Conservation (phyloP, 2,329 filamentous ascomycete genomes). For the Colletotrichum tropicicola region DNA sequence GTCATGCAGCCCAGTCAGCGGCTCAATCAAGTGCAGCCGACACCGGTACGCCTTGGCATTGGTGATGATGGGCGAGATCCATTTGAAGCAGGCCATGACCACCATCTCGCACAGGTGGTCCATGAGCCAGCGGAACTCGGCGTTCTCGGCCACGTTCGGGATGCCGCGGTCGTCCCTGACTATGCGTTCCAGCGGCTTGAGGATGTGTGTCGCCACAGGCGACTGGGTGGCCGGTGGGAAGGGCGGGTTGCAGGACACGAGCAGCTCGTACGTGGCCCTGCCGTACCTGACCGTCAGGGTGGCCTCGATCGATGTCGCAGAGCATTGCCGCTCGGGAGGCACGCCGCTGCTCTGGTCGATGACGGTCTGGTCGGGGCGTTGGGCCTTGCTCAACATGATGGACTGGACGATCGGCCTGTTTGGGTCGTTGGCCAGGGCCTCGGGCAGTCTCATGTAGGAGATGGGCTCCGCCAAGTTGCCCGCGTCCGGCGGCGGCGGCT, state of each 20-base stretch:
- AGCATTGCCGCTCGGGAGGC: background rate
- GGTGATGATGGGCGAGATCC: background rate
- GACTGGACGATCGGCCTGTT: background rate
- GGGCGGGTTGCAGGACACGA: background rate
- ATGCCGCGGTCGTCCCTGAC: background rate
- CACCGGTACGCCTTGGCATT: background rate
- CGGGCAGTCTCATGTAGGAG: background rate
- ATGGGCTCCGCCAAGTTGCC: background rate
- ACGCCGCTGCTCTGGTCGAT: background rate
- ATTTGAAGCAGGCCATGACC: fast-evolving
- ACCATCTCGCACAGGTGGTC: background rate
- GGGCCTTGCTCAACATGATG: background rate
- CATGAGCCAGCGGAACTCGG: fast-evolving
- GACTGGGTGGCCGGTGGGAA: background rate
- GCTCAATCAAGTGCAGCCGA: background rate
- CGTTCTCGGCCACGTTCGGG: background rate
- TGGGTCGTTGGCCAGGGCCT: background rate
- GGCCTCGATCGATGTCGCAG: background rate
- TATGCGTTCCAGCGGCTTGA: background rate
- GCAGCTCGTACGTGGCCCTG: background rate
- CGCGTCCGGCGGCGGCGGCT: background rate
- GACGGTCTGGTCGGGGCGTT: background rate
- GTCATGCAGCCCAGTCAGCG: background rate
- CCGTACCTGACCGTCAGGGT: background rate
- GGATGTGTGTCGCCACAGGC: background rate